A percentile compares a stretch with the other conserved stretches of the same genome.
Evolutionary conservation across 2,329 filamentous ascomycete genomes (phyloP).

Genomic region (Sporothrix sp.): DNA sequence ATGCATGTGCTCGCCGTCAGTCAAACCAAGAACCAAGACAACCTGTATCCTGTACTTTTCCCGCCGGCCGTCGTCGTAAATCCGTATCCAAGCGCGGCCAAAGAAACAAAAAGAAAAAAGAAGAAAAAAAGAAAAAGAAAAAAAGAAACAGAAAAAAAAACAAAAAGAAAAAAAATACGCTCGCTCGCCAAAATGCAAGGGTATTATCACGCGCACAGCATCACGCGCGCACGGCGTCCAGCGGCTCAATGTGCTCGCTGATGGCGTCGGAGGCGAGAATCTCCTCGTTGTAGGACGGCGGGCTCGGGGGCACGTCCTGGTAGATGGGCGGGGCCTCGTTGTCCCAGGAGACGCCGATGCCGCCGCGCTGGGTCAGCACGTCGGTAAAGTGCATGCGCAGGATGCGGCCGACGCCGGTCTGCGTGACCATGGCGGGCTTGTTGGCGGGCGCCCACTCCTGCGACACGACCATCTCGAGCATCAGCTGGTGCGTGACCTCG

Average conservation of each 20-base stretch:
- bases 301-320: conserved; percentile 80
- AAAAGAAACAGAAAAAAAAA: neutral
- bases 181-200: too few species aligned
- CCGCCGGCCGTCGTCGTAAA: too few species aligned
- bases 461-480: conserved; percentile 88
- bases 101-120: neutral
- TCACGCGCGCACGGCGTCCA: conserved; percentile 21
- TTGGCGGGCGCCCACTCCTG: conserved; percentile 76
- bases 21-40: too few species aligned
- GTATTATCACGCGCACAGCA: neutral
- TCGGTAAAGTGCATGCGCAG: conserved; percentile 86
- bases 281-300: conserved; percentile 54
- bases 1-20: too few species aligned
- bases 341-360: conserved; percentile 91
- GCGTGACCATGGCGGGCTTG: conserved; percentile 59
- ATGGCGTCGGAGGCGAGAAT: conserved; percentile 18
- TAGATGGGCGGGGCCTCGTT: conserved; percentile 92
- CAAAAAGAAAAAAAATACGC: too few species aligned
- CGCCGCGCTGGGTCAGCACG: conserved; percentile 69
- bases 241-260: conserved; percentile 31
- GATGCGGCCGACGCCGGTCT: conserved; percentile 83
- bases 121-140: neutral
- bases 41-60: too few species aligned
- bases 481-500: conserved; percentile 71
- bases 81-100: neutral